phyloP scores from a whole-genome alignment of 164 flowering plant species.

The Protea cynaroides region DNA sequence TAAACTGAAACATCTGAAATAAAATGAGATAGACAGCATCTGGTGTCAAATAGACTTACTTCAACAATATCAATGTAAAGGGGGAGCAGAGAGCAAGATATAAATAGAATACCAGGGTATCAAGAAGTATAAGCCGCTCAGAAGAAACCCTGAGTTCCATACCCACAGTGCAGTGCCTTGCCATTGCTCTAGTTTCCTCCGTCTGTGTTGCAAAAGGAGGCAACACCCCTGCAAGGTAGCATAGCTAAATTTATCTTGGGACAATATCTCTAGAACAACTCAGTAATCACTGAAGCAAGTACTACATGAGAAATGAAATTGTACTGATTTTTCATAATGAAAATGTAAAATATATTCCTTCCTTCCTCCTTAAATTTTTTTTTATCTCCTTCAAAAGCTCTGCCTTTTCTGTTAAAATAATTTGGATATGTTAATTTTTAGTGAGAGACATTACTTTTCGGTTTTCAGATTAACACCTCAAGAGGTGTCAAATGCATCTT shows the following conservation, averaged over 20 bases:
- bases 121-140: constrained; percentile 87
- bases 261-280: neutral
- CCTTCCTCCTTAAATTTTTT: too few species aligned
- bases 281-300: neutral
- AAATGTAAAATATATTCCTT: too few species aligned
- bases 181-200: constrained; percentile 68
- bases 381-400: too few species aligned
- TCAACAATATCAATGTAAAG: neutral
- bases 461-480: too few species aligned
- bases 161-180: constrained; percentile 75
- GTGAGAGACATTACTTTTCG: too few species aligned
- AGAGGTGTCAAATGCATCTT: too few species aligned
- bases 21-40: neutral
- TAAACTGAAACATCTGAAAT: neutral
- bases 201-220: constrained; percentile 76
- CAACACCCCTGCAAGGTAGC: constrained; percentile 57
- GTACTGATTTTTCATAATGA: neutral
- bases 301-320: neutral
- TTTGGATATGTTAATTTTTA: too few species aligned
- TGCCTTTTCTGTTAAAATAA: too few species aligned
- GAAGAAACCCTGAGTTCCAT: constrained; percentile 80
- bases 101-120: constrained; percentile 61
- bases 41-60: neutral
- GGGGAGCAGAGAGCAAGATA: neutral
- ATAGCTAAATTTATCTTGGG: constrained; percentile 6